Evolutionary conservation across 1,284 basidiomycete genomes (phyloP), one percentile per base, ranked within the genome.

Genomic region (Waitea zeae): DNA sequence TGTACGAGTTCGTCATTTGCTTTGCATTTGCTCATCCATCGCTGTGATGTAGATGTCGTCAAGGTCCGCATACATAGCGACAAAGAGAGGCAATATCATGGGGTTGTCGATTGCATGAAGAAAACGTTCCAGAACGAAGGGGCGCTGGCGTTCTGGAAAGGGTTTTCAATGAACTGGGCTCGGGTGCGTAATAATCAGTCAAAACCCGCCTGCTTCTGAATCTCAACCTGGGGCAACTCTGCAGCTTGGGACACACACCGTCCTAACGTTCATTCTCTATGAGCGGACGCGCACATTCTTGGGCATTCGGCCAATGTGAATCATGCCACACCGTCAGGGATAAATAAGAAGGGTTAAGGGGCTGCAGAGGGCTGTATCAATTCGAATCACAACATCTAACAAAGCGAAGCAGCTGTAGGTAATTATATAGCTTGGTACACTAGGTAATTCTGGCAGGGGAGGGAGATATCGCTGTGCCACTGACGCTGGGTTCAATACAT

Each of bases 1-100:
- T 46, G 5, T 1, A n/a, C 15, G 6, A 17, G 7, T 30, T 14
- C 6, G 14, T 14, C 29, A 30, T 6, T n/a, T n/a, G n/a, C n/a
- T n/a, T n/a, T n/a, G n/a, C n/a, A n/a, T n/a, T 11, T 15, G 29
- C 29, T 12, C 15, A 30, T 30, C 9, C 6, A 14, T 7, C 15
- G 15, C 9, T 30, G 6, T 30, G 15, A 17, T 15, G 29, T 12
- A 11, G 57, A 59, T 33, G 56, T 59, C 3, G 49, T 58, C 17
- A 59, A 59, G 39, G 56, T 58, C 17, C 51, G 57, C 5, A 40
- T 58, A n/a, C 58, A 58, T 56, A 58, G 56, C 38, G 57, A 59
- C 43, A 56, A 55, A 39, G 46, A 46, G 30, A 49, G 52, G 19
- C 41, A 48, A 38, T 46, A 45, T 39, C 43, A 44, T 18, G 50